Base-by-base conservation (phyloP, 2,329 filamentous ascomycete genomes). In the Fusarium scirpi region DNA sequence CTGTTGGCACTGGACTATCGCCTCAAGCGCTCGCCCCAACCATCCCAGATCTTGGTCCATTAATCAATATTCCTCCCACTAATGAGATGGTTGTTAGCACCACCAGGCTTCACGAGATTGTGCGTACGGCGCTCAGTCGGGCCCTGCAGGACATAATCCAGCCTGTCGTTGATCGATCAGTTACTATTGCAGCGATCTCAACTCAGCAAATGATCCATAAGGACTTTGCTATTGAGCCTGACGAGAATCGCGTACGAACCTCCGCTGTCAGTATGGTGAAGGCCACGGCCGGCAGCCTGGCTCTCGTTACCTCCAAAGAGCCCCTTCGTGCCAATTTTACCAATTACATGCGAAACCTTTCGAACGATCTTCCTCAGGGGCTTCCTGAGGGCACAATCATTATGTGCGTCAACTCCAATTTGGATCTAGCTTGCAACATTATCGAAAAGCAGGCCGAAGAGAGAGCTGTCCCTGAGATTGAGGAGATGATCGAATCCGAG, bases 371-470 rank as follows among this genome's bases (percentile, higher is more conserved):
- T 40, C 90, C 93, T 57, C 92, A 93, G 56, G 92, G 93, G 18
- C 87, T 99, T 67, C 94, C 96, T 0, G 96, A 99, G 81, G 96
- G 96, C 9, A 93, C 96, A 32, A 96, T 99, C 66, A 89, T 98
- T 60, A 98, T 99, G 93, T 98, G 97, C 80, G 95, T 99, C 66
- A 99, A 98, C 79, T 95, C 97, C 71, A 99, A 99, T 78, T 87
- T 99, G 30, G 96, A 99, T 74, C 87, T 94, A 43, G 95, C 97
- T 48, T 98, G 96, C 77, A 92, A 89, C 74, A 93, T 98, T 68
- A 97, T 99, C 47, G 96, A 99, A 80, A 94, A 96, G 80, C 94
- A 96, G 55, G 97, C 96, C 5, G 95, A 98, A 79, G 93, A 97
- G 76, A 92, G 95, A 66, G 96, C 96, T 12, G 85, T 98, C 41